Percentiles rank a stretch among this genome's conserved stretches.
These are phyloP conservation scores for Coffea canephora DNA, from an alignment of 257 asterid species.

Conservation along the genomic window DNA sequence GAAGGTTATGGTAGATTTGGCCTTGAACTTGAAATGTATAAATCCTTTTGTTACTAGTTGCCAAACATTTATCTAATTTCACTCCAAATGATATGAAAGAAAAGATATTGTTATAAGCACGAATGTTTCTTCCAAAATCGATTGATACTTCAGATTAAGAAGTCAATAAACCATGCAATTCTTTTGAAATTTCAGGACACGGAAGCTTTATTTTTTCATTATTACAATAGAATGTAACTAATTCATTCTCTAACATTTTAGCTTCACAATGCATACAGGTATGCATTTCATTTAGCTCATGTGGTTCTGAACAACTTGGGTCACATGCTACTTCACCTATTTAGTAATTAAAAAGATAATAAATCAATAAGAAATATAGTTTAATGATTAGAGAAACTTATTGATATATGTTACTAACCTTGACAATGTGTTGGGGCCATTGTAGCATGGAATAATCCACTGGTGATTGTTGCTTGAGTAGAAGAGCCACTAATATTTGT, in stretches of 20 bases:
- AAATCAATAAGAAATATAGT: no score
- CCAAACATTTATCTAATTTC: neutral
- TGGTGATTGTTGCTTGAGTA: neutral
- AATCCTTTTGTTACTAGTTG: neutral
- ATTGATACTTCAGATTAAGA: neutral
- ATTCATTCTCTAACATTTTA: neutral
- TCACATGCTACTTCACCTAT: neutral
- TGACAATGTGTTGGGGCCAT: neutral
- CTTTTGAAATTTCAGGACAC: neutral
- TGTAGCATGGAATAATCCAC: neutral
- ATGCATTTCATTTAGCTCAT: neutral
- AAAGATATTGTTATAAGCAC: neutral
- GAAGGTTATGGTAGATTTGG: conserved; percentile 7
- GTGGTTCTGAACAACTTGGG: neutral
- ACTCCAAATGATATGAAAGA: conserved; percentile 5
- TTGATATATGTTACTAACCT: neutral
- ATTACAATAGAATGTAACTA: neutral
- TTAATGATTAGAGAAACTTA: no score
- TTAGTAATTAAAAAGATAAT: no score
- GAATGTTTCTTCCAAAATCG: neutral
- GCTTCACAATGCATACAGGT: neutral
- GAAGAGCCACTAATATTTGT: neutral
- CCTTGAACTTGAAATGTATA: conserved; percentile 11
- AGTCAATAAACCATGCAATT: neutral
- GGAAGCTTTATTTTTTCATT: neutral